Conservation (phyloP, 2,329 filamentous ascomycete genomes). For the Podosphaera fusca region DNA sequence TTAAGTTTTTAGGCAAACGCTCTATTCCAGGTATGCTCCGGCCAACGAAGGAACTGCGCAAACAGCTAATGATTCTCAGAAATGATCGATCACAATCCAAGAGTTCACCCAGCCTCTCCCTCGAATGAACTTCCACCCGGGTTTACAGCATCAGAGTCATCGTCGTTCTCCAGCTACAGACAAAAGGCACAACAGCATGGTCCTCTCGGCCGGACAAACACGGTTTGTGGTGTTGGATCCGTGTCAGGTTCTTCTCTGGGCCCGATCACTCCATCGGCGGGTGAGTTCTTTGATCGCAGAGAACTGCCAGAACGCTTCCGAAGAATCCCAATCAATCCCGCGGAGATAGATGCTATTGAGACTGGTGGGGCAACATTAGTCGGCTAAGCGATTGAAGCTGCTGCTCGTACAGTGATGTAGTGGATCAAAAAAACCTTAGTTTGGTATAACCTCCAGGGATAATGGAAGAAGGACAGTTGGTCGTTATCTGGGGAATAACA, state of each 20-base stretch:
- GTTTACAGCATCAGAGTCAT: conserved; percentile 20
- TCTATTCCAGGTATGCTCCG: conserved; percentile 17
- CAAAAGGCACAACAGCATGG: conserved; percentile 35
- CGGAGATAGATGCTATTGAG: conserved; percentile 90
- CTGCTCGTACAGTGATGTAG: not conserved
- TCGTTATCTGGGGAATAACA: not conserved
- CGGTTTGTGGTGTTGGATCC: conserved; percentile 10
- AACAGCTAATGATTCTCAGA: conserved; percentile 18
- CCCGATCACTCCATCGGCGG: conserved; percentile 42
- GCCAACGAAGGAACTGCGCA: not conserved
- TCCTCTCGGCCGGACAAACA: conserved; percentile 21
- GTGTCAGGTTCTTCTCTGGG: conserved; percentile 43
- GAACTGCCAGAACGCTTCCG: conserved; percentile 74
- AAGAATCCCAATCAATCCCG: conserved; percentile 45
- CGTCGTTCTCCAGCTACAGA: conserved; percentile 34
- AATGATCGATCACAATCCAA: conserved; percentile 31
- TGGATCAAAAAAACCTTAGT: not conserved
- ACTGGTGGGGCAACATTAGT: conserved; percentile 61
- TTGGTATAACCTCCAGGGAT: too few species aligned
- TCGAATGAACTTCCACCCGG: conserved; percentile 29
- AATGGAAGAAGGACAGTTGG: not conserved
- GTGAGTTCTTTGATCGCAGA: conserved; percentile 68
- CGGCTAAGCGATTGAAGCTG: conserved; percentile 7
- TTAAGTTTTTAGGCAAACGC: conserved; percentile 21
- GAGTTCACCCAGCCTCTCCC: conserved; percentile 32